These are phyloP conservation scores for Astrothelium macrocarpum DNA, from an alignment of 495 filamentous ascomycete species.

Conservation along the genomic window DNA sequence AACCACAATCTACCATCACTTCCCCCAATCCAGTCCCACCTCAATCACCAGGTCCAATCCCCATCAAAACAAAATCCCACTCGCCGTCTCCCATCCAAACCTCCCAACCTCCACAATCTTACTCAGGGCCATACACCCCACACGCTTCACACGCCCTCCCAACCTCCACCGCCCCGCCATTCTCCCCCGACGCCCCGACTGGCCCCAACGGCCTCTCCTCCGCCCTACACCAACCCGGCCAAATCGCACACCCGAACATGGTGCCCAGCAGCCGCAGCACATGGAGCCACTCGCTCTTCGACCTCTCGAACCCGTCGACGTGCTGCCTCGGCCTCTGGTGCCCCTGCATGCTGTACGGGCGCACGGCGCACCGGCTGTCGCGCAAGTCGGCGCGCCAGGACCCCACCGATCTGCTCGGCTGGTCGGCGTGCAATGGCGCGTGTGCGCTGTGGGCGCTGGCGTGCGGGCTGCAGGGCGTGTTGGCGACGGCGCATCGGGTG, in stretches of 20 bases:
- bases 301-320: slow-evolving; percentile 15
- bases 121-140: slow-evolving; percentile 14
- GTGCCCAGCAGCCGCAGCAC: slow-evolving; percentile 6
- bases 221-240: slow-evolving; percentile 25
- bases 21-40: neutral
- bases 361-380: slow-evolving; percentile 21
- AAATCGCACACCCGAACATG: slow-evolving; percentile 32
- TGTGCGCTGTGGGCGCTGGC: slow-evolving; percentile 22
- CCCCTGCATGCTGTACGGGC: slow-evolving; percentile 25
- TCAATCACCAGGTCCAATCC: slow-evolving; percentile 8
- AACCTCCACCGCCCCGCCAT: slow-evolving; percentile 1
- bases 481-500: slow-evolving; percentile 18
- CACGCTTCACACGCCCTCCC: slow-evolving; percentile 12
- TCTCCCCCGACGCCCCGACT: slow-evolving; percentile 23
- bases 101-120: slow-evolving; percentile 8
- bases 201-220: slow-evolving; percentile 25
- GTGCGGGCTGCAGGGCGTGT: slow-evolving; percentile 24
- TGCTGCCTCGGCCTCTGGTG: slow-evolving; percentile 26
- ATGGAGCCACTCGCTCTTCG: slow-evolving; percentile 22
- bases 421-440: slow-evolving; percentile 16
- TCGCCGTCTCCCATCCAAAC: slow-evolving; percentile 7
- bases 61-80: slow-evolving; percentile 10
- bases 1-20: neutral
- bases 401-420: slow-evolving; percentile 25
- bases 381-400: slow-evolving; percentile 19